Evolutionary conservation across 2,329 filamentous ascomycete genomes (phyloP).

Genomic region (Blastomyces percursus): DNA sequence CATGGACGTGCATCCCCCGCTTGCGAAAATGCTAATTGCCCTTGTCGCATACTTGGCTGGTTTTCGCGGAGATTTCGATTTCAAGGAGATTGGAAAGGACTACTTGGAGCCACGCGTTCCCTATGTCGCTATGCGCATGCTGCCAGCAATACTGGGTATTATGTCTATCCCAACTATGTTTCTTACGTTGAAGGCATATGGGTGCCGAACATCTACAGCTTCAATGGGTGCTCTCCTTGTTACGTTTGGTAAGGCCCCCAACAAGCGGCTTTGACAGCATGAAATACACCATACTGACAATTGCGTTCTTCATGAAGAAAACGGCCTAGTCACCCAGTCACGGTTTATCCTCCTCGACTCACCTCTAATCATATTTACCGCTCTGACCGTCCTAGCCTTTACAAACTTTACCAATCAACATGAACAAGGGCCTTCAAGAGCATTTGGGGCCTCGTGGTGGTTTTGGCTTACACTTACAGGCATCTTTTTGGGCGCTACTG

Average conservation of each 20-base stretch:
- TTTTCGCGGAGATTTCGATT: constrained; percentile 92
- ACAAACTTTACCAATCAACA: constrained; percentile 94
- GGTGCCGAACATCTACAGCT: constrained; percentile 78
- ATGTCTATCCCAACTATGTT: constrained; percentile 87
- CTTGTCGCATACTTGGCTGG: constrained; percentile 90
- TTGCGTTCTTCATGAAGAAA: constrained; percentile 50
- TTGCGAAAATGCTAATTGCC: constrained; percentile 93
- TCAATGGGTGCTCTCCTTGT: constrained; percentile 73
- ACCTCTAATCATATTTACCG: constrained; percentile 84
- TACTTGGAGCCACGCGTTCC: constrained; percentile 90
- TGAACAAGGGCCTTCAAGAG: constrained; percentile 77
- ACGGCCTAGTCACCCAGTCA: constrained; percentile 88
- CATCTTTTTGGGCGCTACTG: constrained; percentile 75
- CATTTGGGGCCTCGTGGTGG: constrained; percentile 90
- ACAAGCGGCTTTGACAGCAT: not conserved
- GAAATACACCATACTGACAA: constrained; percentile 6
- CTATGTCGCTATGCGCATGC: constrained; percentile 93
- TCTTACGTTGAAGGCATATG: constrained; percentile 79
- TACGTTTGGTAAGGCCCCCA: constrained; percentile 62
- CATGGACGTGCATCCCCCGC: constrained; percentile 98
- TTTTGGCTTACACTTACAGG: constrained; percentile 90
- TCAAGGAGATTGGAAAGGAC: constrained; percentile 99
- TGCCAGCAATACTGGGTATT: constrained; percentile 82
- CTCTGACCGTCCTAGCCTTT: constrained; percentile 81
- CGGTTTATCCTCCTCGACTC: constrained; percentile 93